Evolutionary conservation across 345 rosid species (phyloP).

Genomic region (Nasturtium officinale): DNA sequence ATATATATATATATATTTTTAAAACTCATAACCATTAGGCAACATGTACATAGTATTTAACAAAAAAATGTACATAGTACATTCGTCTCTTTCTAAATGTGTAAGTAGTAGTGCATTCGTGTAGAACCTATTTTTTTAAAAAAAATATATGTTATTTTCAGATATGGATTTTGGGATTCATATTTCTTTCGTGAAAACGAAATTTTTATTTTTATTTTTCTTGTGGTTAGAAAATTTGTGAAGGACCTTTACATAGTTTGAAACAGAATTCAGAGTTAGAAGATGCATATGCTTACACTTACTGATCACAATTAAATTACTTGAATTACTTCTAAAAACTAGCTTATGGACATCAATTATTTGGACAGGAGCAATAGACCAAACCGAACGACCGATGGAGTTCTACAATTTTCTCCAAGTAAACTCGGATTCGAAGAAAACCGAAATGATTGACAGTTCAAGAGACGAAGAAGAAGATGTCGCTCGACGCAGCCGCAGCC

Average conservation of each 20-base stretch:
- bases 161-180: not conserved
- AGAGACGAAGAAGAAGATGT: constrained; percentile 34
- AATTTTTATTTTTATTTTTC: not conserved
- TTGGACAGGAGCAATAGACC: constrained; percentile 27
- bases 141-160: not conserved
- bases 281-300: constrained; percentile 14
- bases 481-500: constrained; percentile 12
- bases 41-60: no score
- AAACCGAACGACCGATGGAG: constrained; percentile 45
- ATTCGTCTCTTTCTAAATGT: not conserved
- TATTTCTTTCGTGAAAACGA: not conserved
- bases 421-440: constrained; percentile 60
- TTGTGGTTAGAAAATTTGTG: not conserved
- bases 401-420: constrained; percentile 77
- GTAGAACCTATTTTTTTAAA: not conserved
- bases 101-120: constrained; percentile 15
- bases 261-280: constrained; percentile 5
- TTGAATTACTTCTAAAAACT: constrained; percentile 1
- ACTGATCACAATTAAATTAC: not conserved
- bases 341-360: constrained; percentile 7
- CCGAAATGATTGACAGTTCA: constrained; percentile 53
- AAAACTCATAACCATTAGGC: constrained; percentile 17
- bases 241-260: not conserved
- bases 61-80: no score
- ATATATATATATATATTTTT: not conserved